phyloP scores from a whole-genome alignment of 352 stramenopile genomes.

The Phytophthora pseudosyringae region DNA sequence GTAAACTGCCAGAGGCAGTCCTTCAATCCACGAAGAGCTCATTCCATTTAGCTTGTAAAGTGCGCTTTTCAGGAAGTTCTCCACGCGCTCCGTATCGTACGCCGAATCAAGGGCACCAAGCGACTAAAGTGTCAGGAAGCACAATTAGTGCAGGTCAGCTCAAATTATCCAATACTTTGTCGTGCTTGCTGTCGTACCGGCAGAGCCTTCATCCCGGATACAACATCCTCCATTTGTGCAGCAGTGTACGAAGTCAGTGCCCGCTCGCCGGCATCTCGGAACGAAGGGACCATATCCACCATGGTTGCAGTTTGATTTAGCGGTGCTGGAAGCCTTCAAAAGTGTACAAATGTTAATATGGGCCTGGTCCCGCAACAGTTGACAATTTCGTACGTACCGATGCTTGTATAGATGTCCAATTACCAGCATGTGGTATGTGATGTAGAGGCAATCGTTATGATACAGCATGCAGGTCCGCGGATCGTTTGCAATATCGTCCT shows the following conservation, averaged over 20 bases:
- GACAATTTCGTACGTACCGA: slow-evolving; percentile 37
- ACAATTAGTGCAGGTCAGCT: slow-evolving; percentile 13
- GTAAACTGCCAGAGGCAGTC: slow-evolving; percentile 59
- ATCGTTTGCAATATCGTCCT: slow-evolving; percentile 72
- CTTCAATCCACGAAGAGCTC: slow-evolving; percentile 69
- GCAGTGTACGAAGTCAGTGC: slow-evolving; percentile 56
- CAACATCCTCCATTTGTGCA: slow-evolving; percentile 53
- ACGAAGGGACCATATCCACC: slow-evolving; percentile 79
- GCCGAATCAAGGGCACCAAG: slow-evolving; percentile 52
- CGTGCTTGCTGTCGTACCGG: slow-evolving; percentile 41
- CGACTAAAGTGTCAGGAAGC: slow-evolving; percentile 28
- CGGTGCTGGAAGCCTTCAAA: slow-evolving; percentile 52
- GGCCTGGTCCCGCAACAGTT: background rate
- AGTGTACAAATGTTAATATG: background rate
- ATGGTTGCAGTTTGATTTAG: slow-evolving; percentile 74
- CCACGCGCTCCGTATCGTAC: slow-evolving; percentile 41
- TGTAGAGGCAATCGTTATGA: slow-evolving; percentile 88
- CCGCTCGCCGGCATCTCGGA: slow-evolving; percentile 65
- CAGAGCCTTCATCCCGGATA: slow-evolving; percentile 41
- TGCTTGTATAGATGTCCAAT: slow-evolving; percentile 80
- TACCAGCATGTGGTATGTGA: slow-evolving; percentile 81
- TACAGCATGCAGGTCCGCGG: slow-evolving; percentile 75
- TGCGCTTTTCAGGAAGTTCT: slow-evolving; percentile 60
- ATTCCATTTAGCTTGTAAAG: slow-evolving; percentile 77
- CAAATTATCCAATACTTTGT: background rate